Conservation (phyloP, 495 filamentous ascomycete species). For the Trichoderma asperelloides region DNA sequence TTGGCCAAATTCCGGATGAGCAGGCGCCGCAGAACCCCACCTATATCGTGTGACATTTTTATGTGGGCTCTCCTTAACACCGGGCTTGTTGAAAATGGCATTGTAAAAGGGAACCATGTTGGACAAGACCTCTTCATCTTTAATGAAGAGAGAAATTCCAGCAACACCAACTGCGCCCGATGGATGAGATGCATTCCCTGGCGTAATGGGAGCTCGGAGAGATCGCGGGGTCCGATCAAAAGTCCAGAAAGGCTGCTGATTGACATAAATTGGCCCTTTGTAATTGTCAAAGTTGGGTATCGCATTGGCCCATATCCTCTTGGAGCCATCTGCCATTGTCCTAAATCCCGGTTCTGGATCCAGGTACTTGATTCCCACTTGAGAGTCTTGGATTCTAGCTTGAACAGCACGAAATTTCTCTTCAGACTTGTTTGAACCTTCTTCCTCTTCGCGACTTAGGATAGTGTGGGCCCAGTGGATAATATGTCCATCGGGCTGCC, state of each 20-base stretch:
- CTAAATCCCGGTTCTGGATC: constrained; percentile 34
- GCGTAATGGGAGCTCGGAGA: constrained; percentile 30
- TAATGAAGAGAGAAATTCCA: constrained; percentile 28
- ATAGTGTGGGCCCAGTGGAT: constrained; percentile 48
- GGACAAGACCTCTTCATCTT: constrained; percentile 13
- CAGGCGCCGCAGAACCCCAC: constrained; percentile 9
- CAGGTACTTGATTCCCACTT: constrained; percentile 30
- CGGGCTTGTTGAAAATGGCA: constrained; percentile 17
- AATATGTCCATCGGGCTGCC: constrained; percentile 31
- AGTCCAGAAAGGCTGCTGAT: constrained; percentile 47
- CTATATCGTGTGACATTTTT: neutral
- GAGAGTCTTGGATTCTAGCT: constrained; percentile 17
- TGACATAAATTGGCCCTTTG: constrained; percentile 1
- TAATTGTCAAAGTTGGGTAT: constrained; percentile 29
- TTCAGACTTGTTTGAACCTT: constrained; percentile 13
- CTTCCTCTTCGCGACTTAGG: neutral
- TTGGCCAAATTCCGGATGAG: neutral
- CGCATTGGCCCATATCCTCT: constrained; percentile 43
- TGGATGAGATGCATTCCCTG: constrained; percentile 29
- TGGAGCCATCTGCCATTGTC: constrained; percentile 33
- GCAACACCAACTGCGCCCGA: constrained; percentile 37
- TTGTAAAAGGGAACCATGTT: constrained; percentile 20
- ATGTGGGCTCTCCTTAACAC: neutral
- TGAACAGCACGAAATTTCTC: constrained; percentile 19
- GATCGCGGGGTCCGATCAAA: constrained; percentile 42